phyloP scores from a whole-genome alignment of 1,139 yeast species.

The Suhomyces kunorum region DNA sequence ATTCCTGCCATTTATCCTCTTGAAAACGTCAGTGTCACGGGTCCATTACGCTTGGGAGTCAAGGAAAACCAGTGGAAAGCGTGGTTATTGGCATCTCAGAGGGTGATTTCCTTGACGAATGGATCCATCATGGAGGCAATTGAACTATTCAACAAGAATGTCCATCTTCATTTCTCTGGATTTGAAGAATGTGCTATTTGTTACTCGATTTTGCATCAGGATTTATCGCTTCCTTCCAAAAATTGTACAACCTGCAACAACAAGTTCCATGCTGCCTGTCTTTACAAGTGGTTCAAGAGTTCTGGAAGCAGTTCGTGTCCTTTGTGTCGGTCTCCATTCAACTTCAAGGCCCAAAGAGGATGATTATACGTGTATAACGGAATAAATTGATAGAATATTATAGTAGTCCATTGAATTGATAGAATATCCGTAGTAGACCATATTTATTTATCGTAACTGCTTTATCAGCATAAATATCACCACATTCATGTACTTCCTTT shows the following conservation, averaged over 20 bases:
- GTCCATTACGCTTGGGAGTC: slow-evolving; percentile 82
- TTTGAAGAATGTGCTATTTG: slow-evolving; percentile 97
- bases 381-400: background rate
- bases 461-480: too few species aligned
- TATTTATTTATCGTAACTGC: too few species aligned
- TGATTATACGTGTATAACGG: background rate
- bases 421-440: too few species aligned
- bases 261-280: slow-evolving; percentile 95
- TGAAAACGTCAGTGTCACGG: slow-evolving; percentile 69
- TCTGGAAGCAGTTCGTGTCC: slow-evolving; percentile 94
- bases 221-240: slow-evolving; percentile 86
- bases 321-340: slow-evolving; percentile 79
- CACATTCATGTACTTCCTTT: too few species aligned
- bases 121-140: slow-evolving; percentile 84
- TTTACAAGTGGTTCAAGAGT: slow-evolving; percentile 96
- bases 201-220: slow-evolving; percentile 86
- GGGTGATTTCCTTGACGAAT: slow-evolving; percentile 69
- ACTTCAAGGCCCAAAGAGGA: slow-evolving; percentile 33
- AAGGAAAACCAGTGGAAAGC: slow-evolving; percentile 94
- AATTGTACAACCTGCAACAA: slow-evolving; percentile 87
- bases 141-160: slow-evolving; percentile 78
- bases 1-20: slow-evolving; percentile 77
- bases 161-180: slow-evolving; percentile 81
- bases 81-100: slow-evolving; percentile 89
- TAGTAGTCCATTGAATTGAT: too few species aligned